These are phyloP conservation scores for Hondaea fermentalgiana DNA, from an alignment of 108 stramenopile genomes.

Conservation along the genomic window DNA sequence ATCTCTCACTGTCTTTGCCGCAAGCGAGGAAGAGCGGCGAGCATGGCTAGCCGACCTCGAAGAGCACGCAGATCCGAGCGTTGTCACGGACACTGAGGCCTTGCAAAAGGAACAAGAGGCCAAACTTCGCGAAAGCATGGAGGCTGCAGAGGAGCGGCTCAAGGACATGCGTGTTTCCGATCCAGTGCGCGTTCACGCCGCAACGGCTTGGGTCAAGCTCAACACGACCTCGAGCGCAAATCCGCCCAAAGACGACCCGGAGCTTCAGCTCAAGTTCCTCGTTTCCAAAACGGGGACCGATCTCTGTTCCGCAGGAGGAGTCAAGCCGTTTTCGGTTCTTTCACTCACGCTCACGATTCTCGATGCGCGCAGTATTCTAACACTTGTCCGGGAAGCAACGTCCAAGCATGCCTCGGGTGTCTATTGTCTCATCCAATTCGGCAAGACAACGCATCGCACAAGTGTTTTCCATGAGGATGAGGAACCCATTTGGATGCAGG, in stretches of 20 bases:
- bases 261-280: slow-evolving; percentile 7
- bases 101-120: background rate
- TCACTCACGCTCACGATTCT: background rate
- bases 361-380: background rate
- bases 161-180: background rate
- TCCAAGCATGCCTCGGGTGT: background rate
- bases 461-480: background rate
- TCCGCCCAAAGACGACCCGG: background rate
- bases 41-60: background rate
- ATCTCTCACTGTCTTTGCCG: background rate
- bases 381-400: background rate
- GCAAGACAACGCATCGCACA: background rate
- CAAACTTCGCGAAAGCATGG: background rate
- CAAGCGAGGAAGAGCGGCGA: background rate
- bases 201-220: background rate
- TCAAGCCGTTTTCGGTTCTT: background rate
- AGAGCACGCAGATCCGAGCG: background rate
- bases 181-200: background rate
- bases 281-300: slow-evolving; percentile 1
- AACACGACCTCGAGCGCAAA: background rate
- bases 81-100: background rate
- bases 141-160: background rate
- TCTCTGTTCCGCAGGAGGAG: background rate
- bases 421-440: background rate
- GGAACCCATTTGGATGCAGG: background rate